These are phyloP conservation scores for Cinnamomum chago DNA, from an alignment of 164 flowering plant species.

Conservation along the genomic window DNA sequence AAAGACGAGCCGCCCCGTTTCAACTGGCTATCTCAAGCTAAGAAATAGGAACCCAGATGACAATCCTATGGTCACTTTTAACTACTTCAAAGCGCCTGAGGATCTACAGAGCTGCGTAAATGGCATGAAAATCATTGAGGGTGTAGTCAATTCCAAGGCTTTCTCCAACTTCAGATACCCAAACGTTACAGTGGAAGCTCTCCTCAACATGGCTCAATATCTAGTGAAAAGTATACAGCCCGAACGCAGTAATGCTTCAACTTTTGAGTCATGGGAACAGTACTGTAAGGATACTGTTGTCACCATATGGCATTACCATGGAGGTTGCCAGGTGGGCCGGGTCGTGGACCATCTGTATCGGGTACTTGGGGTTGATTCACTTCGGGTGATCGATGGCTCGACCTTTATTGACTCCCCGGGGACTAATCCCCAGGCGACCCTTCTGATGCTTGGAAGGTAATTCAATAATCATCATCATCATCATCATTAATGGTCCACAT, in stretches of 20 bases:
- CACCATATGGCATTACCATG: no score
- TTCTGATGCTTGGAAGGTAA: constrained; percentile 97
- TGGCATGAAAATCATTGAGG: constrained; percentile 42
- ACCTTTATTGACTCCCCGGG: constrained; percentile 71
- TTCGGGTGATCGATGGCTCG: constrained; percentile 65
- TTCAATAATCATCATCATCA: no score
- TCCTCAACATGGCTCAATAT: no score
- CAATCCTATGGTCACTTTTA: constrained; percentile 48
- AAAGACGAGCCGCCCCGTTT: constrained; percentile 32
- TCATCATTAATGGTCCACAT: not conserved
- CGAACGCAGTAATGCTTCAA: no score
- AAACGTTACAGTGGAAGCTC: no score
- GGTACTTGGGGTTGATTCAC: not conserved
- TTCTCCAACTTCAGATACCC: no score
- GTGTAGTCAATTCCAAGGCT: constrained; percentile 10
- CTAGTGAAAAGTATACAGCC: no score
- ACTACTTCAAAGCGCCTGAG: constrained; percentile 15
- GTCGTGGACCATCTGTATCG: no score
- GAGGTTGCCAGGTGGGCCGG: no score
- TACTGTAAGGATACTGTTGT: no score
- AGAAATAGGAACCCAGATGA: constrained; percentile 28
- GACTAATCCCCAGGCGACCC: constrained; percentile 92
- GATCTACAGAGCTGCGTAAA: constrained; percentile 36
- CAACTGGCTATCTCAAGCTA: constrained; percentile 47
- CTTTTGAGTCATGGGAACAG: no score